Evolutionary conservation across 1,284 basidiomycete genomes (phyloP).

Genomic region (Volvariella volvacea): DNA sequence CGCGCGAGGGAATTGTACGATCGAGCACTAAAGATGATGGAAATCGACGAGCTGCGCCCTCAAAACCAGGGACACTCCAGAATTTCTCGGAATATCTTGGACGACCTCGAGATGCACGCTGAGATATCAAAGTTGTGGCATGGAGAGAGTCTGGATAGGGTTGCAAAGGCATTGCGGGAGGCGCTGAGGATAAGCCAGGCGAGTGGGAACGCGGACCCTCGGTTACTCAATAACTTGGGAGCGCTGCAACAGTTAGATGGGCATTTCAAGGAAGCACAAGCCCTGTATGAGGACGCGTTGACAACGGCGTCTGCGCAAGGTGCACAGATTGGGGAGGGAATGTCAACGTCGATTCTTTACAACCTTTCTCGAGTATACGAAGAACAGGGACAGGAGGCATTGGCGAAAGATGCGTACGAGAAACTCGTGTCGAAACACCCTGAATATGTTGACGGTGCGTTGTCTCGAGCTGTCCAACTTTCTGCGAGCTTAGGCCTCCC

Average conservation of each 20-base stretch:
- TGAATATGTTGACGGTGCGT: slow-evolving; percentile 88
- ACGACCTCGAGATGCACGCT: slow-evolving; percentile 79
- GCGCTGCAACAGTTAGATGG: slow-evolving; percentile 71
- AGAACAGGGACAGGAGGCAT: slow-evolving; percentile 62
- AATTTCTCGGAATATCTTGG: slow-evolving; percentile 49
- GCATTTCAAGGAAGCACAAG: slow-evolving; percentile 47
- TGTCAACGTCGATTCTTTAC: slow-evolving; percentile 80
- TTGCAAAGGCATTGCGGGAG: slow-evolving; percentile 66
- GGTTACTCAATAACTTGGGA: slow-evolving; percentile 81
- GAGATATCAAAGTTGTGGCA: slow-evolving; percentile 88
- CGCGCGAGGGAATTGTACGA: slow-evolving; percentile 81
- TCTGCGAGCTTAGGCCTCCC: too few relatives aligned
- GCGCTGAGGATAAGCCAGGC: slow-evolving; percentile 58
- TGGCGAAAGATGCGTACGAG: slow-evolving; percentile 80
- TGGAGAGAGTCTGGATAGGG: slow-evolving; percentile 69
- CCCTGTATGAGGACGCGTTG: slow-evolving; percentile 64
- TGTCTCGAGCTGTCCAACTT: slow-evolving; percentile 2
- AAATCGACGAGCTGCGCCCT: slow-evolving; percentile 40
- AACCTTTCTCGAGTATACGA: slow-evolving; percentile 89
- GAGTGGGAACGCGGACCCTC: slow-evolving; percentile 46
- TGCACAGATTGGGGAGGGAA: slow-evolving; percentile 50
- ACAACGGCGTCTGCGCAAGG: slow-evolving; percentile 45
- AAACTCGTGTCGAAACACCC: slow-evolving; percentile 82
- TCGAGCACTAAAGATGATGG: slow-evolving; percentile 62
- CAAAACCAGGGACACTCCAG: slow-evolving; percentile 29